Evolutionary conservation across 2,329 filamentous ascomycete species (phyloP), one percentile per base, ranked within the genome.

Genomic region (Aaosphaeria arxii): DNA sequence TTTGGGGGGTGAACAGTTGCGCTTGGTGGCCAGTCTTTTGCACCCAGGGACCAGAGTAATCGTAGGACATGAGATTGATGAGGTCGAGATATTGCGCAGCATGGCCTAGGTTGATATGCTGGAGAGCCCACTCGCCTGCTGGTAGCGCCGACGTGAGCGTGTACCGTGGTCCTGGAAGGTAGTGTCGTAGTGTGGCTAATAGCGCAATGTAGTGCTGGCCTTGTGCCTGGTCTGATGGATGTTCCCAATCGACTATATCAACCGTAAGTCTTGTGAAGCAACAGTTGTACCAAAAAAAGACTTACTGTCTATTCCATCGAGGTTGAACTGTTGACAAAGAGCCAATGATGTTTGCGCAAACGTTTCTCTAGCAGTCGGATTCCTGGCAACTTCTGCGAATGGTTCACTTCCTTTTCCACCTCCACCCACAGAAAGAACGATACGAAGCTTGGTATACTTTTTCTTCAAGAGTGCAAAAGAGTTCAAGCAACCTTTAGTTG

Each of bases 11-110:
- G 62, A 85, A 88, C 1, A 94, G 80, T 63, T 91, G 88, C 4
- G 88, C 82, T 46, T 92, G 89, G 65, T 92, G 87, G 5, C 88
- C 88, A 41, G 82, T 82, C 48, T 79, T 79, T 30, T 74, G 65
- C 1, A 80, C 81, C 88, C 88, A 91, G 4, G 82, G 76, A 1
- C 88, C 88, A 29, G 81, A 84, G 62, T 91, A 88, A 67, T 94
- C 88, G 69, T 91, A 94, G 1, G 88, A 82, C 81, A 87, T 89
- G 33, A 94, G 73, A 66, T 92, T 92, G 66, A 94, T 73, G 53
- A 85, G 79, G 67, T 92, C 87, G 33, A 94, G 76, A 56, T 88
- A 84, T 41, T 80, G 72, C 43, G 85, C 78, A 7, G 85, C 81
- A 48, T 76, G 73, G 24, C 69, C 72, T 7, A 92, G 73, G 62